Percentiles rank a stretch among this genome's conserved stretches.
phyloP scores from a whole-genome alignment of 768 basidiomycete genomes.

The Floccularia luteovirens region DNA sequence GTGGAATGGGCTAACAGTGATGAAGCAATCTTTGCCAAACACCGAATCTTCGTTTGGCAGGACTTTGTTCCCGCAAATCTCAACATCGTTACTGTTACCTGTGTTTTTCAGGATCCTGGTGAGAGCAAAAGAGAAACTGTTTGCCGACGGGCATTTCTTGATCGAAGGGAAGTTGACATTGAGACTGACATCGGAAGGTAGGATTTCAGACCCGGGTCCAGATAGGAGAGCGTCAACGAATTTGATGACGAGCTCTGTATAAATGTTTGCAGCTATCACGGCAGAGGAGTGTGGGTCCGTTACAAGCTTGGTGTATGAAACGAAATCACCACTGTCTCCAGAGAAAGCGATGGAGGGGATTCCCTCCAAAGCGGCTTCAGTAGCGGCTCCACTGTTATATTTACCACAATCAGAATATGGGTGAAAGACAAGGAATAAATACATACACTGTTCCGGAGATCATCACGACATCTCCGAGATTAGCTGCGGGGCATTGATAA shows the following conservation, averaged over 20 bases:
- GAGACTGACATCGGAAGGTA: slow-evolving; percentile 25
- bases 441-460: slow-evolving; percentile 36
- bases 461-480: slow-evolving; percentile 14
- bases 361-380: slow-evolving; percentile 39
- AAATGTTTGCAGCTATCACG: slow-evolving; percentile 31
- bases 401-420: neutral
- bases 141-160: slow-evolving; percentile 24
- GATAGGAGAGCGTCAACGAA: slow-evolving; percentile 27
- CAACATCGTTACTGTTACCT: slow-evolving; percentile 30
- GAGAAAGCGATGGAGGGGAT: slow-evolving; percentile 46
- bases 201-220: no score
- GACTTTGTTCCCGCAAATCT: slow-evolving; percentile 32
- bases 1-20: slow-evolving; percentile 38
- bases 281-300: slow-evolving; percentile 22
- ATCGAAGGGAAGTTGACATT: slow-evolving; percentile 45
- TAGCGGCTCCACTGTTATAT: slow-evolving; percentile 36
- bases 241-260: slow-evolving; percentile 32
- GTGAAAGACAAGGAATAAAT: slow-evolving; percentile 1
- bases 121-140: slow-evolving; percentile 34
- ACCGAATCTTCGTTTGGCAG: slow-evolving; percentile 36
- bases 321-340: slow-evolving; percentile 25
- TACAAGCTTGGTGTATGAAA: slow-evolving; percentile 43
- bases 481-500: neutral
- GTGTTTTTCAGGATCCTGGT: slow-evolving; percentile 26
- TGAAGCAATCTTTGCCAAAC: slow-evolving; percentile 30